These are phyloP conservation scores for Teunomyces barrocoloradensis DNA, from an alignment of 805 yeast species.

Conservation along the genomic window DNA sequence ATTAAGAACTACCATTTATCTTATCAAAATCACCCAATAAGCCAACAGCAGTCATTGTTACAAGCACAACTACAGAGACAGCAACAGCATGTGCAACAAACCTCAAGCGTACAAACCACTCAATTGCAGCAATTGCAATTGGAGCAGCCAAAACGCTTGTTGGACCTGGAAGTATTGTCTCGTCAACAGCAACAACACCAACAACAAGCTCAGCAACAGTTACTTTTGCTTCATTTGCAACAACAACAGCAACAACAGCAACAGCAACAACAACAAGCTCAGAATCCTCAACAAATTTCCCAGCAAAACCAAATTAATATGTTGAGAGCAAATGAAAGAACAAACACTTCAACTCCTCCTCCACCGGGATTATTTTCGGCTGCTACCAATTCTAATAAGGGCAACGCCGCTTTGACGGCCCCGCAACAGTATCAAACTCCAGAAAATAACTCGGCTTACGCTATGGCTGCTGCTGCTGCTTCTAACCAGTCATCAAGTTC, in stretches of 20 bases:
- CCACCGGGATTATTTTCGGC: conserved; percentile 66
- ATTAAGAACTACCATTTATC: conserved; percentile 46
- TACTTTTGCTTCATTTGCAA: conserved; percentile 10
- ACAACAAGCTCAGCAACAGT: conserved; percentile 37
- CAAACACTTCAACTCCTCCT: conserved; percentile 55
- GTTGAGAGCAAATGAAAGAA: conserved; percentile 31
- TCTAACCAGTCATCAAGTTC: conserved; percentile 56
- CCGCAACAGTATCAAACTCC: conserved; percentile 3
- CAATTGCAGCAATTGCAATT: conserved; percentile 32
- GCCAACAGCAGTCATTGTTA: conserved; percentile 31
- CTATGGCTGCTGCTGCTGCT: conserved; percentile 9
- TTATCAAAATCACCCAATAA: conserved; percentile 42
- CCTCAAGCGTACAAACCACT: conserved; percentile 12
- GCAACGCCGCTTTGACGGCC: conserved; percentile 8
- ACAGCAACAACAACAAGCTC: conserved; percentile 42
- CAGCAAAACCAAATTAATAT: conserved; percentile 25
- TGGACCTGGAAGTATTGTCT: conserved; percentile 6
- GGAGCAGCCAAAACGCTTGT: conserved; percentile 22
- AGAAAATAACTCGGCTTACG: conserved; percentile 11
- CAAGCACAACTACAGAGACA: conserved; percentile 30
- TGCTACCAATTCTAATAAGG: conserved; percentile 12
- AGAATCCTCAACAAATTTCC: conserved; percentile 19
- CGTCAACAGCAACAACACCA: conserved; percentile 13
- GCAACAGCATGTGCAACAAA: conserved; percentile 20
- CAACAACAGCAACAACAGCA: conserved; percentile 29